A percentile compares a stretch with the other conserved stretches of the same genome.
These are phyloP conservation scores for Torrubiellomyces zombiae DNA, from an alignment of 2,329 filamentous ascomycete species.

Conservation along the genomic window DNA sequence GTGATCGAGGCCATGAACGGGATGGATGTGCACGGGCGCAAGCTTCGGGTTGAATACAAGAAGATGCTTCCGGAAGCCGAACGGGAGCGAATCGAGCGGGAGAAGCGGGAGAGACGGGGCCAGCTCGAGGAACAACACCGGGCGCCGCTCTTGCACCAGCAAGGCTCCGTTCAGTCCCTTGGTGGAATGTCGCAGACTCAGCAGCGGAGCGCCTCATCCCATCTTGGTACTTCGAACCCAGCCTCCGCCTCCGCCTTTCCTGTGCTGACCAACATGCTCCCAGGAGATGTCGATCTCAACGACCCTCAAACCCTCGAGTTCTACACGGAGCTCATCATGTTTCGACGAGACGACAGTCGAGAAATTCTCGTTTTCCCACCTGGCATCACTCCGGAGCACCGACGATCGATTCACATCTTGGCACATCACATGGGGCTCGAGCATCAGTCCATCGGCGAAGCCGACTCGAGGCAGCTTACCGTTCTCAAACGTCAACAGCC, in stretches of 20 bases:
- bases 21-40: slow-evolving; percentile 85
- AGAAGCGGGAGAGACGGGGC: slow-evolving; percentile 89
- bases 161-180: slow-evolving; percentile 73
- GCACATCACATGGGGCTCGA: slow-evolving; percentile 89
- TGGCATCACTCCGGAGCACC: slow-evolving; percentile 64
- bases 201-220: slow-evolving; percentile 21
- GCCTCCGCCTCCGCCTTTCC: background rate
- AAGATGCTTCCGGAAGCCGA: slow-evolving; percentile 96
- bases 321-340: slow-evolving; percentile 79
- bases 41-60: slow-evolving; percentile 95
- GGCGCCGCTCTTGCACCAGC: slow-evolving; percentile 58
- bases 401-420: slow-evolving; percentile 81
- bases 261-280: slow-evolving; percentile 1
- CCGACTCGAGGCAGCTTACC: slow-evolving; percentile 77
- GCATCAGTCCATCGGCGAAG: slow-evolving; percentile 77
- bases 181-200: slow-evolving; percentile 50
- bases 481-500: slow-evolving; percentile 55
- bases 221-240: slow-evolving; percentile 23
- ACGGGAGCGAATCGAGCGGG: slow-evolving; percentile 85
- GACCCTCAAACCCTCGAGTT: slow-evolving; percentile 74
- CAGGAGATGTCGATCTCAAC: slow-evolving; percentile 70
- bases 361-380: slow-evolving; percentile 76
- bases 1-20: slow-evolving; percentile 94
- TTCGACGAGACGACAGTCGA: slow-evolving; percentile 62
- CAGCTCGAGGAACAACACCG: slow-evolving; percentile 96